Base-by-base conservation (phyloP, 2,329 filamentous ascomycete species). In the Elsinoe ampelina region DNA sequence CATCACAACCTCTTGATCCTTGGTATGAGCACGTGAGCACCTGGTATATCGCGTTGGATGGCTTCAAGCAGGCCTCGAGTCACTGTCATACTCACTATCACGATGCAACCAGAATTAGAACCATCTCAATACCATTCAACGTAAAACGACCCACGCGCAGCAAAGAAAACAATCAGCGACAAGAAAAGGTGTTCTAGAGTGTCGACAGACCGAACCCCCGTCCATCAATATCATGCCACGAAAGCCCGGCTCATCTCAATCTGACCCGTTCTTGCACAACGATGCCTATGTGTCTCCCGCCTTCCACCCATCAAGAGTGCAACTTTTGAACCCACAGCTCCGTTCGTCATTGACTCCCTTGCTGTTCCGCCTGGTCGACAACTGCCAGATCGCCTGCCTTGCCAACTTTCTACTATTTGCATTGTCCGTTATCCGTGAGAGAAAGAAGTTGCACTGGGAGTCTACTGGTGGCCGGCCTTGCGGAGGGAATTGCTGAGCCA, bases 401-500 rank as follows among this genome's bases (percentile, higher is more conserved):
- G 32, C 45, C 45, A 50, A 50, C 32, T 32, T 52, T 52, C 48
- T 52, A 52, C 48, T 38, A 38, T 52, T 52, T 52, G 48, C 34
- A 26, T 52, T 52, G 48, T 52, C 48, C 48, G 48, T 52, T 22
- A n/a, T 22, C 38, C 48, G 48, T 52, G 52, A 55, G 52, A 55
- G 38, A 43, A 45, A 32, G 32, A 36, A 19, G 26, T n/a, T 20
- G 34, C 17, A 15, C 8, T 13, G 10, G 11, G 30, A 15, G 54
- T 64, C 62, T 71, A 77, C 67, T 74, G 71, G 72, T 77, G 75
- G 63, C 74, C 74, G 58, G 74, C 74, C 73, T 77, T 77, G 72
- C 75, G 74, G 67, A 77, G 75, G 61, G 75, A 76, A 71, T 76
- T 77, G 73, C 73, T 76, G 70, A 77, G 69, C 75, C 75, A 77